Evolutionary conservation across 1,284 basidiomycete species (phyloP).

Genomic region (Peniophora sp.): DNA sequence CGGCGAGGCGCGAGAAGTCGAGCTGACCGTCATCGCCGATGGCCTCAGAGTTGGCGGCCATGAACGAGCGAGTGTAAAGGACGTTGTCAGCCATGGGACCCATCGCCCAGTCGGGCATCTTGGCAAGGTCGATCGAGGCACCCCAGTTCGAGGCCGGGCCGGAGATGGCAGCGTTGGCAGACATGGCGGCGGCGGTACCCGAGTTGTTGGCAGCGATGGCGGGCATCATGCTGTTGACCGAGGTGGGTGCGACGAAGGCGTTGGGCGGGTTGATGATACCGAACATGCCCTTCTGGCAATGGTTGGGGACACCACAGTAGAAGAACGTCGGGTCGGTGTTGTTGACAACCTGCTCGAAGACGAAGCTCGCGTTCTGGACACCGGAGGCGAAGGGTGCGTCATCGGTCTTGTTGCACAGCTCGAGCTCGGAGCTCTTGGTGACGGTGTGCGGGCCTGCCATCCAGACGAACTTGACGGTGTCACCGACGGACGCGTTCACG

Average conservation of each 20-base stretch:
- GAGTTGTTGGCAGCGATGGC: constrained; percentile 41
- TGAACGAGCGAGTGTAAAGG: constrained; percentile 50
- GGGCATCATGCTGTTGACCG: constrained; percentile 44
- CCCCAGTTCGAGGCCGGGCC: constrained; percentile 51
- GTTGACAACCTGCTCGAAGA: constrained; percentile 52
- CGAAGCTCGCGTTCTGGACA: constrained; percentile 51
- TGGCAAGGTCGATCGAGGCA: constrained; percentile 44
- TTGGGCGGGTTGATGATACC: constrained; percentile 67
- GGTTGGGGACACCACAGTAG: constrained; percentile 60
- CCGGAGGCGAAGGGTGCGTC: constrained; percentile 59
- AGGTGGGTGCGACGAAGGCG: constrained; percentile 31
- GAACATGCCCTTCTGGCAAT: constrained; percentile 77
- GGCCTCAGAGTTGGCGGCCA: constrained; percentile 53
- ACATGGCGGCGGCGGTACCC: constrained; percentile 44
- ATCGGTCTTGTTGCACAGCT: constrained; percentile 61
- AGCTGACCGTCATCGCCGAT: constrained; percentile 43
- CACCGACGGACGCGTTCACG: constrained; percentile 65
- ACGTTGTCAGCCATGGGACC: constrained; percentile 47
- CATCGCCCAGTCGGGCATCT: constrained; percentile 49
- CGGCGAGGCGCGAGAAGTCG: constrained; percentile 35
- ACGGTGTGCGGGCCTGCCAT: constrained; percentile 69
- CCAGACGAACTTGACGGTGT: constrained; percentile 71
- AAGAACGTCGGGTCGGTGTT: constrained; percentile 62
- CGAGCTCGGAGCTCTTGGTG: constrained; percentile 59
- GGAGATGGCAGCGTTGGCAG: constrained; percentile 35